Base-by-base conservation (phyloP, 2,329 filamentous ascomycete genomes). In the Lecanosticta acicola region DNA sequence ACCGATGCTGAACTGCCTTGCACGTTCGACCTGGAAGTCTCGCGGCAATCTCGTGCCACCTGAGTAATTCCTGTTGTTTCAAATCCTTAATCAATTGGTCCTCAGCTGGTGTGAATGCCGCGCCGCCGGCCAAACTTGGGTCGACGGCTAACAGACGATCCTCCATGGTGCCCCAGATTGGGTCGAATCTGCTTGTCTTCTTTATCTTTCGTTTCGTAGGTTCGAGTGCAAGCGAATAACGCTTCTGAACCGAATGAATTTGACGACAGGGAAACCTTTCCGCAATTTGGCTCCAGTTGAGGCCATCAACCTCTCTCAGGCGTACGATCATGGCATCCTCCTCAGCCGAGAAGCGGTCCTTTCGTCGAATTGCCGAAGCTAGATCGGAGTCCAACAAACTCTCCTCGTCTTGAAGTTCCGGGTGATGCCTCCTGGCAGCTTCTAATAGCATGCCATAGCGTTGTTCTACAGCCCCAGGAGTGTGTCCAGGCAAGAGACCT, bases 11-110 rank as follows among this genome's bases (percentile, higher is more conserved):
- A 13, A 43, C 9, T 39, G 34, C 34, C 3, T 51, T 35, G n/a
- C 21, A 14, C 14, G 46, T 55, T 2, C 68, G 59, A 4, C 47
- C 35, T 0, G 64, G 60, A 34, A 65, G 58, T 8, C 61, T 50
- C 14, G 45, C 20, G 1, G 57, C 60, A 7, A 71, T 66, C 1
- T 63, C 50, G 2, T 45, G 34, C 65, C 66, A 70, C 5, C 44
- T 48, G 9, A 49, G 34, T 26, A 21, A 13, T 3, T 39, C 32
- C 13, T 45, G 13, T 3, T 39, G 34, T 17, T 24, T 36, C 20
- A 39, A n/a, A 3, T 17, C n/a, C 20, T 20, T 24, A 13, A 44
- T 39, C 14, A 20, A n/a, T 3, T 11, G 8, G 13, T 44, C 42
- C 10, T 44, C 34, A 18, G 24, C 21, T n/a, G 19, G 41, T 11